Evolutionary conservation across 1,139 yeast genomes (phyloP).

Genomic region (Magnusiomyces ingens): DNA sequence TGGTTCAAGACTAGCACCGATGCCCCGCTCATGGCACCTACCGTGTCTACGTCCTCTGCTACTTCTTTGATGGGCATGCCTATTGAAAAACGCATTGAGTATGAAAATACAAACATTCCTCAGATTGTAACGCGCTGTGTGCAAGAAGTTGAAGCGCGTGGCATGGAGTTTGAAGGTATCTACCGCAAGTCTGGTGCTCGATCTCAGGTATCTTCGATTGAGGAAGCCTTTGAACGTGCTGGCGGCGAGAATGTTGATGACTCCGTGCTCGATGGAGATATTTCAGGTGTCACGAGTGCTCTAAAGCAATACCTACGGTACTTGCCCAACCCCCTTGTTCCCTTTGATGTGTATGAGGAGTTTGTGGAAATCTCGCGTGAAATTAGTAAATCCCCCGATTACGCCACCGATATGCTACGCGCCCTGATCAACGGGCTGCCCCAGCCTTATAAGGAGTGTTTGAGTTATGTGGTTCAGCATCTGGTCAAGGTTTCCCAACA

Average conservation of each 20-base stretch:
- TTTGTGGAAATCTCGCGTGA: conserved; percentile 41
- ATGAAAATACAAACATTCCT: conserved; percentile 62
- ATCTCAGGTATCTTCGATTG: conserved; percentile 55
- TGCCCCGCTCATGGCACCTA: neutral
- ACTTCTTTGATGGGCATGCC: conserved; percentile 24
- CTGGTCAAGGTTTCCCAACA: conserved; percentile 35
- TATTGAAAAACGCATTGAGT: conserved; percentile 34
- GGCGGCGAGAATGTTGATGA: conserved; percentile 27
- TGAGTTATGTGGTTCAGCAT: conserved; percentile 56
- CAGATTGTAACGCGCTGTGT: conserved; percentile 65
- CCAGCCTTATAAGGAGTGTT: conserved; percentile 53
- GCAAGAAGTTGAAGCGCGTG: conserved; percentile 69
- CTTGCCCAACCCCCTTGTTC: conserved; percentile 78
- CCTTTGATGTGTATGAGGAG: conserved; percentile 60
- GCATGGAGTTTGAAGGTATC: conserved; percentile 73
- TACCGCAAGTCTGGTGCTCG: conserved; percentile 89
- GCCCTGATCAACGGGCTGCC: conserved; percentile 48
- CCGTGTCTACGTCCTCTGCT: neutral
- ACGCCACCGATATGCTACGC: conserved; percentile 31
- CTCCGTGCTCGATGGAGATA: conserved; percentile 55
- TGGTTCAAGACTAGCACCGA: conserved; percentile 17
- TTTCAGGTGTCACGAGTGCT: conserved; percentile 81
- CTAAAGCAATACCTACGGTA: conserved; percentile 79
- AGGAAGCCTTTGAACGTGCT: conserved; percentile 36
- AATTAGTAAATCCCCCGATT: neutral